phyloP scores from a whole-genome alignment of 2,329 filamentous ascomycete genomes.

The Aspergillus melleus region DNA sequence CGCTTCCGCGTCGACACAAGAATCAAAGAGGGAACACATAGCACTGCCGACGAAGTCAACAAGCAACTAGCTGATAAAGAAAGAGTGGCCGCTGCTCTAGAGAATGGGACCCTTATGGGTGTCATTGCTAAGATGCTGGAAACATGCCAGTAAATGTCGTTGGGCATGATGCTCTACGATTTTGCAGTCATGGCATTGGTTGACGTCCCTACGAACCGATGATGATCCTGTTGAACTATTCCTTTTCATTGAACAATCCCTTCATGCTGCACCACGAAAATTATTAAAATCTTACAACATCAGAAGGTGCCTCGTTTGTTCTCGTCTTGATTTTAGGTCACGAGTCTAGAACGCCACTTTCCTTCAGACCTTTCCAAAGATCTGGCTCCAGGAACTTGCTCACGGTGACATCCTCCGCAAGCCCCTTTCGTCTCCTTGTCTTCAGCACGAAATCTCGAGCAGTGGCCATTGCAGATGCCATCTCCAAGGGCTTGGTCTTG shows the following conservation, averaged over 20 bases:
- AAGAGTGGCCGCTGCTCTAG: constrained; percentile 87
- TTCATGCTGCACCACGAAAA: background rate
- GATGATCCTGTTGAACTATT: background rate
- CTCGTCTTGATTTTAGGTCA: constrained; percentile 19
- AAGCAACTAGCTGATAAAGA: constrained; percentile 98
- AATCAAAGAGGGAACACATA: constrained; percentile 96
- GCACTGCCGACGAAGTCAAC: constrained; percentile 91
- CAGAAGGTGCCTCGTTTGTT: background rate
- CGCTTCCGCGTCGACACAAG: constrained; percentile 89
- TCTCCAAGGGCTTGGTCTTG: constrained; percentile 78
- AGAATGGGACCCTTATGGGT: constrained; percentile 86
- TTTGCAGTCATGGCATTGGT: background rate
- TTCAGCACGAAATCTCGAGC: constrained; percentile 96
- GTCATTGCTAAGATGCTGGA: constrained; percentile 93
- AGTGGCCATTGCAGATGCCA: constrained; percentile 82
- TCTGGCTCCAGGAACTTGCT: constrained; percentile 96
- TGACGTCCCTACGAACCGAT: background rate
- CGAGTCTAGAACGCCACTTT: constrained; percentile 80
- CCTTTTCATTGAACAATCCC: background rate
- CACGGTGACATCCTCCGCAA: constrained; percentile 93
- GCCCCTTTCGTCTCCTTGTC: constrained; percentile 86
- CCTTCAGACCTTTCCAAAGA: constrained; percentile 82
- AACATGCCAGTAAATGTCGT: constrained; percentile 63
- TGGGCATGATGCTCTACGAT: background rate
- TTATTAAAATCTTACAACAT: background rate